Evolutionary conservation across 1,284 basidiomycete species (phyloP), one percentile per base, ranked within the genome.

Genomic region (Leccinum angustisporum): DNA sequence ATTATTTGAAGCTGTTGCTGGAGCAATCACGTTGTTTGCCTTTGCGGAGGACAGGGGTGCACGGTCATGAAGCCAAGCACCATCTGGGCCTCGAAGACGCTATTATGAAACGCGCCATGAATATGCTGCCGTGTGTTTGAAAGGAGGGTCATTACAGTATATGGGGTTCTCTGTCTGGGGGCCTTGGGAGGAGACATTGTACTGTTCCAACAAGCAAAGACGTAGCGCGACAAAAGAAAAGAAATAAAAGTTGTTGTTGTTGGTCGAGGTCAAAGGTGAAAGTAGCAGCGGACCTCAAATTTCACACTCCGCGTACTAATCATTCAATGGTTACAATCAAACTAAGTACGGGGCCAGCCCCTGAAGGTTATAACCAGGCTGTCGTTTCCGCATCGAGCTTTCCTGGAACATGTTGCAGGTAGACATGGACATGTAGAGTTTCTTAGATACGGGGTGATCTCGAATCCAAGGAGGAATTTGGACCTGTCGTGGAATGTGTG

Each of bases 11-110:
- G 61, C 58, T 70, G 75, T 64, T 64, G 68, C 71, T 55, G 70
- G 65, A 30, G 67, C 59, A 38, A 60, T 66, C 61, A 56, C 61
- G 64, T 56, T 68, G 70, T 60, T 67, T 52, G 54, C 70, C 68
- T 60, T 76, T 66, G 65, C 73, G 67, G 61, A 75, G 70, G 56
- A 76, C 75, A 60, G 72, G 13, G 86, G 86, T 57, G 87, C 86
- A 73, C 81, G 87, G 81, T 90, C 87, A 73, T 92, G 90, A 51
- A 86, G 70, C 90, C 90, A 91, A 71, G 83, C 80, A 62, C 84
- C 87, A 56, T 88, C 81, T 4, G 77, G 75, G 13, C 68, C 71
- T 64, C 71, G 75, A 58, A 75, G 71, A 27, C 72, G 75, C 75
- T 76, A 31, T 18, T 76, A 31, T 18, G 18, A 54, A 38, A 54